Conservation (phyloP, 352 stramenopile species). For the Peronospora belbahrii region DNA sequence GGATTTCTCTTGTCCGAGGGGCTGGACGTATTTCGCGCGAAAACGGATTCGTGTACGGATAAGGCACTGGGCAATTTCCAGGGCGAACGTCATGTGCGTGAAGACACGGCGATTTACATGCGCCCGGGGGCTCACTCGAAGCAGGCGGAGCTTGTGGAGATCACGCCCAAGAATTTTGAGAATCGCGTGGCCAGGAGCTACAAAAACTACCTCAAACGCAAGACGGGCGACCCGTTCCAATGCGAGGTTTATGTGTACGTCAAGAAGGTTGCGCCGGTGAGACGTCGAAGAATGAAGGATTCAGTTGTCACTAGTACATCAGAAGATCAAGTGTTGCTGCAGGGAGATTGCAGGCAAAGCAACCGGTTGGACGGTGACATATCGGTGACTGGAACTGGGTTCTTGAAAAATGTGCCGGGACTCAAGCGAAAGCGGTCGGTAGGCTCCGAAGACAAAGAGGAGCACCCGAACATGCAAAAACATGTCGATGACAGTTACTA, state of each 20-base stretch:
- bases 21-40: slow-evolving; percentile 66
- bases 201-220: slow-evolving; percentile 75
- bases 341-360: slow-evolving; percentile 7
- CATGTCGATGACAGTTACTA: slow-evolving; percentile 29
- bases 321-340: background rate
- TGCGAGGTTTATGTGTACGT: slow-evolving; percentile 74
- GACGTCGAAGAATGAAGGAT: slow-evolving; percentile 16
- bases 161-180: slow-evolving; percentile 61
- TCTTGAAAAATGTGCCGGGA: background rate
- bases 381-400: background rate
- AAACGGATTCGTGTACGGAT: slow-evolving; percentile 48
- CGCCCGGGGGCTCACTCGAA: slow-evolving; percentile 67
- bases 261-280: slow-evolving; percentile 35
- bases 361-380: slow-evolving; percentile 11
- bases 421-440: slow-evolving; percentile 22
- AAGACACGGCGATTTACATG: slow-evolving; percentile 71
- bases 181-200: slow-evolving; percentile 59
- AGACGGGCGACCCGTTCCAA: slow-evolving; percentile 44
- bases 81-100: slow-evolving; percentile 43
- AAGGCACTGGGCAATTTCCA: slow-evolving; percentile 41
- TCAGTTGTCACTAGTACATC: background rate
- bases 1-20: slow-evolving; percentile 60
- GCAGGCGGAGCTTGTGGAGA: slow-evolving; percentile 68
- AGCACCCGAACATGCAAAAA: slow-evolving; percentile 11
- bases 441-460: slow-evolving; percentile 8